Percentiles rank a stretch among this genome's conserved stretches.
These are phyloP conservation scores for Quercus dentata DNA, from an alignment of 306 rosid genomes.

Conservation along the genomic window DNA sequence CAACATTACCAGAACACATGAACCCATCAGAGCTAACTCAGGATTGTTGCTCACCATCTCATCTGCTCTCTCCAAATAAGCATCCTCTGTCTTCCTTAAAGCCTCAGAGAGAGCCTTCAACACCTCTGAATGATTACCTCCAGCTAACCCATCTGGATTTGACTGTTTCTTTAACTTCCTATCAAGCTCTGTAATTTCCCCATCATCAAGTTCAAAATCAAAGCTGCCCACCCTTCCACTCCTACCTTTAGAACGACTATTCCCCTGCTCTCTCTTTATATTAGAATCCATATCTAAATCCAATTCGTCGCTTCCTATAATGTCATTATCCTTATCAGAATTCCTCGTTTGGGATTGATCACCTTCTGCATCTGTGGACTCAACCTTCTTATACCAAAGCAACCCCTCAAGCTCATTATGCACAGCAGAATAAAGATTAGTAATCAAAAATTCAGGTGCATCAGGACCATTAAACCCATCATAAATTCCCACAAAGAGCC, in stretches of 20 bases:
- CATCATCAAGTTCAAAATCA: slow-evolving; percentile 37
- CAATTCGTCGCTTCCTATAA: neutral
- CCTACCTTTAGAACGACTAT: neutral
- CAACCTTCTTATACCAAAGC: slow-evolving; percentile 34
- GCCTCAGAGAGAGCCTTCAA: slow-evolving; percentile 60
- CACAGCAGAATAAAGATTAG: slow-evolving; percentile 53
- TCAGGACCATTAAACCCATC: slow-evolving; percentile 95
- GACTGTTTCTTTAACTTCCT: neutral
- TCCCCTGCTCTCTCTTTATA: slow-evolving; percentile 3
- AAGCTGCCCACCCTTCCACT: slow-evolving; percentile 11
- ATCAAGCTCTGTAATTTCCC: slow-evolving; percentile 31
- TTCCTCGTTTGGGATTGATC: slow-evolving; percentile 7
- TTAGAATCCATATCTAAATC: slow-evolving; percentile 11
- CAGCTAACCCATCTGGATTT: slow-evolving; percentile 12
- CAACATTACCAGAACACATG: slow-evolving; percentile 87
- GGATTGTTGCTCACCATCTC: slow-evolving; percentile 50
- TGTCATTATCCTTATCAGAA: neutral
- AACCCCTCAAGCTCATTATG: slow-evolving; percentile 51
- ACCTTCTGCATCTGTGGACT: slow-evolving; percentile 4
- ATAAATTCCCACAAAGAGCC: slow-evolving; percentile 84
- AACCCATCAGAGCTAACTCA: slow-evolving; percentile 85
- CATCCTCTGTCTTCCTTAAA: slow-evolving; percentile 55
- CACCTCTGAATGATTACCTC: slow-evolving; percentile 38
- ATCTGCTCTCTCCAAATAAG: slow-evolving; percentile 46
- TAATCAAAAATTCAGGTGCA: slow-evolving; percentile 74